Evolutionary conservation across 108 stramenopile species (phyloP), one percentile per base, ranked within the genome.

Genomic region (Epithemia pelagica): DNA sequence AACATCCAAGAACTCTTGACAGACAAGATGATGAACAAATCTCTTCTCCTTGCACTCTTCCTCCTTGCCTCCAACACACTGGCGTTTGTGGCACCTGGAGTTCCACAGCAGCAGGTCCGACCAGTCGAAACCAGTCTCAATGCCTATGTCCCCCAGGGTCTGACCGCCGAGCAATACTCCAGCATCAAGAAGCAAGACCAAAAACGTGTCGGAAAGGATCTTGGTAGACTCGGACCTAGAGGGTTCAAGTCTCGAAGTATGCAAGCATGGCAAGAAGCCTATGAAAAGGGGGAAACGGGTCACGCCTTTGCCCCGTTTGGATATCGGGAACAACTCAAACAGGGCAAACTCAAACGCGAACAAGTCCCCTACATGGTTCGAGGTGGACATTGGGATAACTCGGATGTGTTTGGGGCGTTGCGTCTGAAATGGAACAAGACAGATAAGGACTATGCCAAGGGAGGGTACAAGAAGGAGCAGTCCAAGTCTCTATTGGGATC

Each of bases 401-500:
- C 75, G 29, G 84, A 89, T 66, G 74, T 89, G 57, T 74, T 75
- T 30, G 84, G 88, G 22, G 84, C 84, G 26, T 78, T 71, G 69
- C 80, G 76, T 52, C 52, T 58, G 32, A 62, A 67, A 31, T 89
- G 88, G 88, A 63, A 77, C 1, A 62, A 72, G 62, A 78, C 82
- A 53, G 88, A 89, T 65, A 82, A 82, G 59, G 73, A 76, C 26
- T 90, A 90, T 67, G 85, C 90, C 2, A 23, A 24, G 21, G 90
- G 90, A 25, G 90, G 90, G 24, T 91, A 70, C 84, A 83, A 80
- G 66, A 88, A 84, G 64, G 84, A 87, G 46, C 90, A 91, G 61
- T 75, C 73, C 27, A 80, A 85, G 5, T 75, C 73, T 24, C 83
- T 91, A 54, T 83, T 91, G 52, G 90, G 90, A 2, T 64, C 69